Conservation (phyloP, 257 asterid species). For the Nicotiana benthamiana region DNA sequence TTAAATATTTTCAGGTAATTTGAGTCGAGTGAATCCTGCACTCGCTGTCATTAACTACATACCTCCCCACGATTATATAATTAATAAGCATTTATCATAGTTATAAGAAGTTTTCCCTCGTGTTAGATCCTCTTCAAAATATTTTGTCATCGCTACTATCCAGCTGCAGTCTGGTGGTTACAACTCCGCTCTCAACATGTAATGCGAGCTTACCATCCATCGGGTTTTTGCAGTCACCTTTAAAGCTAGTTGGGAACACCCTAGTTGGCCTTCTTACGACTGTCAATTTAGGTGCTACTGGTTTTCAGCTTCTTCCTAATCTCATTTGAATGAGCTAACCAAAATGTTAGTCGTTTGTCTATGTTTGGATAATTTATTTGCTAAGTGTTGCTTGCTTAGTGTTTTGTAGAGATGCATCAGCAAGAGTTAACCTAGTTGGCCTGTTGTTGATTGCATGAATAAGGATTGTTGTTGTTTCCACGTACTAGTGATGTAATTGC, state of each 20-base stretch:
- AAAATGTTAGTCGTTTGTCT: background rate
- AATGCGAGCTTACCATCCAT: conserved; percentile 19
- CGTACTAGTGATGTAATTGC: background rate
- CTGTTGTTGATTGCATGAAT: background rate
- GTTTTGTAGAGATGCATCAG: background rate
- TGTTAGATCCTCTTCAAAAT: conserved; percentile 12
- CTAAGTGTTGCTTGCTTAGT: background rate
- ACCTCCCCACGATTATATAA: background rate
- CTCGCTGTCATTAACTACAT: background rate
- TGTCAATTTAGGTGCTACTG: conserved; percentile 4
- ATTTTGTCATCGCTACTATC: conserved; percentile 12
- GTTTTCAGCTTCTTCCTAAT: conserved; percentile 12
- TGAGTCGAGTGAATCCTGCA: background rate
- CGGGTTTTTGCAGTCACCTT: conserved; percentile 8
- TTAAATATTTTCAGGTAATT: background rate
- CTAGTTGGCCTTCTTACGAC: conserved; percentile 7
- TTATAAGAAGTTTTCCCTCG: background rate
- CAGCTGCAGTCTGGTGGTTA: conserved; percentile 22
- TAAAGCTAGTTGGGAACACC: conserved; percentile 1
- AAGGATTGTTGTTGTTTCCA: background rate
- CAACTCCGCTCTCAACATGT: conserved; percentile 33
- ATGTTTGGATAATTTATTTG: background rate
- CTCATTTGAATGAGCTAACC: background rate
- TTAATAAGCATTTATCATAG: background rate
- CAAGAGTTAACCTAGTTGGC: background rate